Base-by-base conservation (phyloP, 2,329 filamentous ascomycete genomes). In the Chalaropsis ovoidea region DNA sequence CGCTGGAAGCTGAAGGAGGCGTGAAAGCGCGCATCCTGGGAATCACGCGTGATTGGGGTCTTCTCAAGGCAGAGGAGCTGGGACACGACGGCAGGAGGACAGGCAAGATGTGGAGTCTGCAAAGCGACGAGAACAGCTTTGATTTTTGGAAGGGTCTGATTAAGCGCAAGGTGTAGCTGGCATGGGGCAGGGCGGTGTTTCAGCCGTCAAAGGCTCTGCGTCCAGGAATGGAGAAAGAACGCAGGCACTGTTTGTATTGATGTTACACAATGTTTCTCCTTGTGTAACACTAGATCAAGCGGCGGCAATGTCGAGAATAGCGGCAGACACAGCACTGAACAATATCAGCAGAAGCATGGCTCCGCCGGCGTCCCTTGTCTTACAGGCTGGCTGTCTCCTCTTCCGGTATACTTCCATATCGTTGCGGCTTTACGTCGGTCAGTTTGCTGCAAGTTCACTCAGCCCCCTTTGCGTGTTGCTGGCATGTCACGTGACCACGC, bases 121-220 rank as follows among this genome's bases (percentile, higher is more conserved):
- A 96, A 78, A 96, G 91, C 74, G 94, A 99, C 75, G 90, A 92
- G 73, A 99, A 99, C 72, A 96, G 92, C 74, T 99, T 99, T 78
- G 94, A 99, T 76, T 99, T 96, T 74, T 95, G 96, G 77, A 89
- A 84, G 72, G 94, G 94, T 0, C 73, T 99, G 71, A 78, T 99
- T 22, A 90, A 85, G 78, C 83, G 87, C 71, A 97, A 95, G 79
- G 75, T 86, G 1, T 91, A 73, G 68, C 31, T 61, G 24, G 10
- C 35, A 39, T 39, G 35, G 8, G 35, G 35, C 8, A 39, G 35
- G n/a, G n/a, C n/a, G n/a, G n/a, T 35, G 31, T 35, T 49, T 49
- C 47, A 19, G 47, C 19, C 3, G n/a, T 39, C 35, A 39, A 39
- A 39, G 35, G 35, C 8, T 7, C 35, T 10, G 8, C 4, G 35